A percentile compares a stretch with the other conserved stretches of the same genome.
Conservation (phyloP, 164 flowering plant genomes). For the Houttuynia cordata region DNA sequence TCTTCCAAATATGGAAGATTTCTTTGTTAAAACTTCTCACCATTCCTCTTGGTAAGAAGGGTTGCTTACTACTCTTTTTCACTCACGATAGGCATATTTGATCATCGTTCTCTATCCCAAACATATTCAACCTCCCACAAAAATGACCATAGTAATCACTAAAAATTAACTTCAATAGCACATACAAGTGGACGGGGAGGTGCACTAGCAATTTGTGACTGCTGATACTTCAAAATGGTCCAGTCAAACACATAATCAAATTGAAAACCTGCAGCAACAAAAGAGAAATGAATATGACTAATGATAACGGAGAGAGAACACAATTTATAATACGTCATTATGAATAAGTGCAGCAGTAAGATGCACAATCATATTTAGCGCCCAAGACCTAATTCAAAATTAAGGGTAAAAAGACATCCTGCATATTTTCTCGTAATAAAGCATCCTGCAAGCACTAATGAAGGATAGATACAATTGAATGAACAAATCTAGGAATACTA, state of each 20-base stretch:
- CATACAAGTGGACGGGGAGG: slow-evolving; percentile 59
- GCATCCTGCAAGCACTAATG: not conserved
- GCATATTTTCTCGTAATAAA: no score
- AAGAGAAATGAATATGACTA: no score
- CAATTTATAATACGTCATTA: no score
- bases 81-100: not conserved
- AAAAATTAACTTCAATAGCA: slow-evolving; percentile 1
- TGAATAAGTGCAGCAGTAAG: no score
- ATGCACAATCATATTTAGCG: no score
- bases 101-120: no score
- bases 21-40: not conserved
- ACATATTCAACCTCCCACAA: not conserved
- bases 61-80: not conserved
- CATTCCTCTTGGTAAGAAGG: not conserved
- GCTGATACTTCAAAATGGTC: slow-evolving; percentile 89
- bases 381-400: no score
- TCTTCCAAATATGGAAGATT: not conserved
- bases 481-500: slow-evolving; percentile 90
- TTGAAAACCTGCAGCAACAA: slow-evolving; percentile 48
- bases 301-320: not conserved
- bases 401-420: not conserved
- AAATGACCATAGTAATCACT: no score
- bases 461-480: slow-evolving; percentile 26
- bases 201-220: slow-evolving; percentile 65
- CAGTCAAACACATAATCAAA: slow-evolving; percentile 91